Conservation (phyloP, 176 grass and related monocot species). For the Tillandsia leiboldiana region DNA sequence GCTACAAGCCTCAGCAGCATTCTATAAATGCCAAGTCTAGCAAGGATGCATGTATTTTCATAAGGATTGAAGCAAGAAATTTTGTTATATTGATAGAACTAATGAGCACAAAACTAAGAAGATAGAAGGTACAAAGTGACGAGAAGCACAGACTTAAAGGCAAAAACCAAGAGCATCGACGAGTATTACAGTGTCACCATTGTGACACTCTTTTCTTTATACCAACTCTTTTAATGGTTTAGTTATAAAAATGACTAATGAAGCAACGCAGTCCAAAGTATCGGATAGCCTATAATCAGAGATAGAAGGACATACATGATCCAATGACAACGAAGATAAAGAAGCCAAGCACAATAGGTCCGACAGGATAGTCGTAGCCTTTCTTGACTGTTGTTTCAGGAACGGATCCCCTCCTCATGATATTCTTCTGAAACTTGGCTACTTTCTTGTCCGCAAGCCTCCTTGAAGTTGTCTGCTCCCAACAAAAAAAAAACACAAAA, state of each 20-base stretch:
- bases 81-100: too few species aligned
- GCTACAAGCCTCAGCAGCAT: too few species aligned
- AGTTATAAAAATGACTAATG: not conserved
- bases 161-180: too few species aligned
- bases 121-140: too few species aligned
- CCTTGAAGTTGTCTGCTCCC: conserved; percentile 29
- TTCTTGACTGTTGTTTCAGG: conserved; percentile 34
- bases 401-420: conserved; percentile 29
- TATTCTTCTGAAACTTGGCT: conserved; percentile 36
- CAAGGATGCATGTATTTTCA: too few species aligned
- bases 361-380: conserved; percentile 33
- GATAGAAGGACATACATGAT: conserved; percentile 23
- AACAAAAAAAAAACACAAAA: not conserved
- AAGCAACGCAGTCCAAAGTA: not conserved
- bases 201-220: too few species aligned
- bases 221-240: not conserved
- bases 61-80: too few species aligned
- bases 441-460: conserved; percentile 31
- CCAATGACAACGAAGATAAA: conserved; percentile 37
- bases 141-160: too few species aligned
- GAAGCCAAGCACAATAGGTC: conserved; percentile 36
- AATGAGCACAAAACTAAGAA: too few species aligned
- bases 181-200: too few species aligned
- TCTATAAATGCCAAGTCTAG: too few species aligned
- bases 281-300: not conserved